phyloP scores from a whole-genome alignment of 106 monocot species.

The Apostasia shenzhenica region DNA sequence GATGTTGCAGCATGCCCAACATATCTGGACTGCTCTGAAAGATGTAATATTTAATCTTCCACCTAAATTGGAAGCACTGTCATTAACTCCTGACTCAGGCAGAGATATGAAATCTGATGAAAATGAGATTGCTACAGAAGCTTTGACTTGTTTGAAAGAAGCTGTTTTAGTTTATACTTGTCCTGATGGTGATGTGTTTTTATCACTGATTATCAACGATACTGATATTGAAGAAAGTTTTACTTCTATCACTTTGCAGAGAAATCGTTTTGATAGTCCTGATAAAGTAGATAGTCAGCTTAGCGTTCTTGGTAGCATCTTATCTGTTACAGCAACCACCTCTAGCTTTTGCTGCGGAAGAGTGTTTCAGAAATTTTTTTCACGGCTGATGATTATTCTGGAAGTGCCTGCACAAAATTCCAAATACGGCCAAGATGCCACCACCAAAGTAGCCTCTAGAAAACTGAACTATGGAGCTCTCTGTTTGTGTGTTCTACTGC shows the following conservation, averaged over 20 bases:
- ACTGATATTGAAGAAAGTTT: slow-evolving; percentile 49
- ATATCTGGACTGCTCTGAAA: slow-evolving; percentile 73
- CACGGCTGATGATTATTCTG: slow-evolving; percentile 45
- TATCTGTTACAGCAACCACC: slow-evolving; percentile 40
- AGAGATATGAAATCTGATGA: slow-evolving; percentile 29
- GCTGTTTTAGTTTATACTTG: slow-evolving; percentile 33
- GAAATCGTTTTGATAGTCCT: slow-evolving; percentile 19
- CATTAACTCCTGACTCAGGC: slow-evolving; percentile 10
- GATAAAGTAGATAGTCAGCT: slow-evolving; percentile 31
- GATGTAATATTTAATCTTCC: slow-evolving; percentile 46
- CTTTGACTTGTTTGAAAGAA: slow-evolving; percentile 60
- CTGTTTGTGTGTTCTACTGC: slow-evolving; percentile 66
- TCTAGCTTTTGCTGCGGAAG: slow-evolving; percentile 55
- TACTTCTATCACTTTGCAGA: slow-evolving; percentile 22
- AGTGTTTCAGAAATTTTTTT: slow-evolving; percentile 59
- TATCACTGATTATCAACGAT: slow-evolving; percentile 61
- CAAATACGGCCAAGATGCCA: slow-evolving; percentile 6
- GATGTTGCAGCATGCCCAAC: slow-evolving; percentile 60
- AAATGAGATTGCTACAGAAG: slow-evolving; percentile 54
- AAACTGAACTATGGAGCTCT: slow-evolving; percentile 57
- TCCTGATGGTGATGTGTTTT: slow-evolving; percentile 32
- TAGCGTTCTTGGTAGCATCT: slow-evolving; percentile 53
- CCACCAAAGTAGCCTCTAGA: slow-evolving; percentile 5
- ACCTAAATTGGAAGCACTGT: slow-evolving; percentile 6
- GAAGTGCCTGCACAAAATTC: slow-evolving; percentile 23